Evolutionary conservation across 1,284 basidiomycete genomes (phyloP).

Genomic region (Ceratobasidium sp.): DNA sequence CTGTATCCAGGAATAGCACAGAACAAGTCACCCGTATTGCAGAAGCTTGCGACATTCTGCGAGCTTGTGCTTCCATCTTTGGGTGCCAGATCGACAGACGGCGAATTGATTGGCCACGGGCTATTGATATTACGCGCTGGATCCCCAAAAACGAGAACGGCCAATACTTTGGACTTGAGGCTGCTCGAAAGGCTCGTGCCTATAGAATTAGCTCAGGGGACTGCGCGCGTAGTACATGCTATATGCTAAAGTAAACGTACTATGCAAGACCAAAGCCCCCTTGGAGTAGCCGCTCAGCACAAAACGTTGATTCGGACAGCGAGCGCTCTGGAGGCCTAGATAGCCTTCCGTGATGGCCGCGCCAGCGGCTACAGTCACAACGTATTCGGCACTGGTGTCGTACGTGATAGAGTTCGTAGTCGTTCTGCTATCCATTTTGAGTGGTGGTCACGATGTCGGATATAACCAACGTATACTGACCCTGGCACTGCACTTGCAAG

Average conservation of each 20-base stretch:
- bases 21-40: slow-evolving; percentile 20
- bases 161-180: neutral
- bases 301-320: slow-evolving; percentile 15
- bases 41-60: slow-evolving; percentile 35
- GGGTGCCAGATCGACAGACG: slow-evolving; percentile 30
- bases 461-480: neutral
- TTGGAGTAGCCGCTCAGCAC: slow-evolving; percentile 30
- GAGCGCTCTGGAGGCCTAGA: neutral
- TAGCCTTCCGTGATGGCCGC: slow-evolving; percentile 9
- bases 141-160: slow-evolving; percentile 26
- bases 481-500: slow-evolving; percentile 20
- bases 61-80: slow-evolving; percentile 25
- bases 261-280: slow-evolving; percentile 6
- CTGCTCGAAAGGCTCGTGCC: neutral
- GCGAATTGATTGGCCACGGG: slow-evolving; percentile 28
- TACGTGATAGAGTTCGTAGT: slow-evolving; percentile 7
- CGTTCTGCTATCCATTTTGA: neutral
- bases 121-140: neutral
- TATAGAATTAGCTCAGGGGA: neutral
- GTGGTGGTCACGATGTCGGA: neutral
- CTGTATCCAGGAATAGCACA: neutral
- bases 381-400: slow-evolving; percentile 22
- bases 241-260: neutral
- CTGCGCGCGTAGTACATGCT: neutral
- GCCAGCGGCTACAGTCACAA: slow-evolving; percentile 7